A percentile compares a stretch with the other conserved stretches of the same genome.
phyloP scores from a whole-genome alignment of 202 grass and related monocot genomes.

The Digitaria exilis region DNA sequence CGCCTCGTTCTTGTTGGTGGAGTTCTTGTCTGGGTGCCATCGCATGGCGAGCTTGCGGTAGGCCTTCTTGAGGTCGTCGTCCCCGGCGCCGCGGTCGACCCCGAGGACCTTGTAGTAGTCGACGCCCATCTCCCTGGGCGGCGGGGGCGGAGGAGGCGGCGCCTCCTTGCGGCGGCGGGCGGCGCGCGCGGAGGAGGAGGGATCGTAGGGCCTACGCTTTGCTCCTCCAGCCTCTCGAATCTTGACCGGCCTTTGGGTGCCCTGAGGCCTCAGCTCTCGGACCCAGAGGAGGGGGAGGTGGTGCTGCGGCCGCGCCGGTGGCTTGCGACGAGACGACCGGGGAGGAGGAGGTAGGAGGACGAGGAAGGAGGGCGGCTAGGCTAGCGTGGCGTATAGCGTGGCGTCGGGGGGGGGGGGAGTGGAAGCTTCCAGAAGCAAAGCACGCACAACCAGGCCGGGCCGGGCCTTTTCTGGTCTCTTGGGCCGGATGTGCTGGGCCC shows the following conservation, averaged over 20 bases:
- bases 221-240: constrained; percentile 57
- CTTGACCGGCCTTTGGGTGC: constrained; percentile 34
- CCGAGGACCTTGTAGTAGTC: constrained; percentile 90
- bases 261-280: neutral
- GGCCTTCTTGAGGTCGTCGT: constrained; percentile 93
- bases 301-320: too few relatives aligned
- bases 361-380: too few relatives aligned
- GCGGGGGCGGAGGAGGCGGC: constrained; percentile 2
- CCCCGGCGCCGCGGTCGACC: constrained; percentile 66
- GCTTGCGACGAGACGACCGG: too few relatives aligned
- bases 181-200: constrained; percentile 29
- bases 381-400: too few relatives aligned
- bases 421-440: too few relatives aligned
- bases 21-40: constrained; percentile 93
- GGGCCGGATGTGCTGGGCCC: too few relatives aligned
- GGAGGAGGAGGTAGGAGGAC: too few relatives aligned
- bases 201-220: constrained; percentile 40
- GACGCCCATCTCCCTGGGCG: constrained; percentile 56
- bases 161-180: constrained; percentile 44
- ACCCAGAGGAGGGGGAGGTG: neutral
- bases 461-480: too few relatives aligned
- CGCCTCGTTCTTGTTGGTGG: constrained; percentile 76
- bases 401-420: too few relatives aligned
- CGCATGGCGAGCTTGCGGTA: constrained; percentile 88
- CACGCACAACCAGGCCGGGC: too few relatives aligned